These are phyloP conservation scores for Aaosphaeria pasadenensis DNA, from an alignment of 2,329 filamentous ascomycete species.

Conservation along the genomic window DNA sequence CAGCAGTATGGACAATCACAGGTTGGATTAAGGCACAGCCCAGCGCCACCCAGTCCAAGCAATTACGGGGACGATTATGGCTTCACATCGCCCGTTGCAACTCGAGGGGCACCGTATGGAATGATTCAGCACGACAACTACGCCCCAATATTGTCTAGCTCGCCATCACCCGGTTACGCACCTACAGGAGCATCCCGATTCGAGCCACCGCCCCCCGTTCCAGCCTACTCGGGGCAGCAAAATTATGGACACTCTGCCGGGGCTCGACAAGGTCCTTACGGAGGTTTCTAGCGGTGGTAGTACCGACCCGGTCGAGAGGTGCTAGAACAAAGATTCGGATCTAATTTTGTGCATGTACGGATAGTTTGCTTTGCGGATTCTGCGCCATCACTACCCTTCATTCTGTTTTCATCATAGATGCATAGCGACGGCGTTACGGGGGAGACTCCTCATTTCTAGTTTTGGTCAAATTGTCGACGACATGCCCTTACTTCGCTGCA, in stretches of 20 bases:
- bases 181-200: conserved; percentile 11
- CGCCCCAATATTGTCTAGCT: neutral
- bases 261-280: conserved; percentile 8
- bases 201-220: conserved; percentile 3
- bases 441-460: neutral
- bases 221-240: conserved; percentile 7
- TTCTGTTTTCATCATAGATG: conserved; percentile 1
- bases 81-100: neutral
- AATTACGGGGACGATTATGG: neutral
- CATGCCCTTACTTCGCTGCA: too few relatives aligned
- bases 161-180: conserved; percentile 8
- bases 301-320: conserved; percentile 14
- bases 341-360: neutral
- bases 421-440: conserved; percentile 13
- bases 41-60: neutral
- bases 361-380: neutral
- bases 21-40: conserved; percentile 1
- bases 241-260: conserved; percentile 4
- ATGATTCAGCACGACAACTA: neutral
- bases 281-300: conserved; percentile 8
- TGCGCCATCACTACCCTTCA: neutral
- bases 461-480: too few relatives aligned
- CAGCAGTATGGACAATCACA: conserved; percentile 8
- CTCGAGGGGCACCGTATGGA: neutral
- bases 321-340: conserved; percentile 18